phyloP scores from a whole-genome alignment of 768 basidiomycete genomes.

The Pleurotus tuoliensis region DNA sequence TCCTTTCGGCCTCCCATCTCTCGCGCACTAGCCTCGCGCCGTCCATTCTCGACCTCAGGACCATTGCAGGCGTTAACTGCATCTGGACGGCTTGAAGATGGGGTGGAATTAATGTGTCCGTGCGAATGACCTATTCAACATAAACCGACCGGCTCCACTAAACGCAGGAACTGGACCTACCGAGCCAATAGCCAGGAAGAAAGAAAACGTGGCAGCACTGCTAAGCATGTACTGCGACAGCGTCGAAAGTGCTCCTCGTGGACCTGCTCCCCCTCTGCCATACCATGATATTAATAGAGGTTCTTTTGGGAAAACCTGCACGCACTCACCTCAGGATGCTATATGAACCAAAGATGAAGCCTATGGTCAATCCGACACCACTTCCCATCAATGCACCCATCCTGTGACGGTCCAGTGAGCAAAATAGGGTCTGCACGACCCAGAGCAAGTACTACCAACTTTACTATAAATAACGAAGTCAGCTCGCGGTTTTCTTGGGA shows the following conservation, averaged over 20 bases:
- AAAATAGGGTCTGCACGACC: conserved; percentile 8
- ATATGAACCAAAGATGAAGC: conserved; percentile 95
- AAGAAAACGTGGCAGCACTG: conserved; percentile 95
- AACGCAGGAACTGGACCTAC: conserved; percentile 38
- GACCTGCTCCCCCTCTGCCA: conserved; percentile 82
- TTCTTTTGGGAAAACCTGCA: not conserved
- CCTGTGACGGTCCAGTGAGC: conserved; percentile 34
- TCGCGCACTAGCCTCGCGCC: conserved; percentile 68
- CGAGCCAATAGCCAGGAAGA: conserved; percentile 94
- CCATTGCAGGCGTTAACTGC: conserved; percentile 47
- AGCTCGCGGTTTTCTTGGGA: conserved; percentile 6
- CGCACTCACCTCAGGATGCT: conserved; percentile 77
- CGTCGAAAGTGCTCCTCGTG: conserved; percentile 84
- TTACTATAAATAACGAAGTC: conserved; percentile 39
- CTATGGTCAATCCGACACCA: conserved; percentile 93
- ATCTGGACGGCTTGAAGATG: conserved; percentile 62
- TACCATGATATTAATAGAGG: conserved; percentile 7
- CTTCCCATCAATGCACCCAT: conserved; percentile 93
- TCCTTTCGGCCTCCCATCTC: conserved; percentile 69
- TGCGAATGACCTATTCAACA: conserved; percentile 76
- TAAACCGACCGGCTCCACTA: conserved; percentile 6
- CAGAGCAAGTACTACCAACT: conserved; percentile 37
- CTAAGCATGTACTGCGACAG: conserved; percentile 98
- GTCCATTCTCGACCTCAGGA: conserved; percentile 59
- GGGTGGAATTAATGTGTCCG: conserved; percentile 58